Percentiles rank a stretch among this genome's conserved stretches.
Evolutionary conservation across 306 rosid species (phyloP).

Genomic region (Pueraria montana): DNA sequence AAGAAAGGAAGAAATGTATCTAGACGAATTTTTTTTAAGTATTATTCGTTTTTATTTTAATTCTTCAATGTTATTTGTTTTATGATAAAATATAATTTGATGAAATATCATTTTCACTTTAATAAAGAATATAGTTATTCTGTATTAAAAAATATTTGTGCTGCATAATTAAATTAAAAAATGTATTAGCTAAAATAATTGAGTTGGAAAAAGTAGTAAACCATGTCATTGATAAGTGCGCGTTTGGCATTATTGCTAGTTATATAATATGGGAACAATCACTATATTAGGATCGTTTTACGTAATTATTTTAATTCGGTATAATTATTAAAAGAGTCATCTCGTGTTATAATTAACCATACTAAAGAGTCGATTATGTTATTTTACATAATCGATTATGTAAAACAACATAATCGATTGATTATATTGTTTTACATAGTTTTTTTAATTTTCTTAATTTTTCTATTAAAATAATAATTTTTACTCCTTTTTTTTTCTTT

Average conservation of each 20-base stretch:
- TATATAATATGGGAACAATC: conserved; percentile 3
- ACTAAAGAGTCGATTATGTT: too few species aligned
- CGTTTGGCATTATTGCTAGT: neutral
- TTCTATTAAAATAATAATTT: too few species aligned
- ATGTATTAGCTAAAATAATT: neutral
- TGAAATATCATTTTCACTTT: neutral
- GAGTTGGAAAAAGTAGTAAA: neutral
- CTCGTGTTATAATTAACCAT: too few species aligned
- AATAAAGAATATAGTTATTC: neutral
- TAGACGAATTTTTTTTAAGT: neutral
- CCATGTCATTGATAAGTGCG: neutral
- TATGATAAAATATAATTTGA: neutral
- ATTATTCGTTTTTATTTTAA: neutral
- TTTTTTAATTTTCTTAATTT: too few species aligned
- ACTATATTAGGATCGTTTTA: neutral
- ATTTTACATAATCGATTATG: too few species aligned
- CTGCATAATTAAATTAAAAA: neutral
- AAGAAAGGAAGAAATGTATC: neutral
- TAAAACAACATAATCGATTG: too few species aligned
- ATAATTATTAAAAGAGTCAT: neutral
- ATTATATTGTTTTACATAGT: too few species aligned
- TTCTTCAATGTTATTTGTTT: neutral
- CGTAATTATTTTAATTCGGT: neutral
- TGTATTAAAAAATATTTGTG: neutral
- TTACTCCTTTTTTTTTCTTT: too few species aligned